Evolutionary conservation across 805 yeast genomes (phyloP).

Genomic region (Peterozyma xylosa): DNA sequence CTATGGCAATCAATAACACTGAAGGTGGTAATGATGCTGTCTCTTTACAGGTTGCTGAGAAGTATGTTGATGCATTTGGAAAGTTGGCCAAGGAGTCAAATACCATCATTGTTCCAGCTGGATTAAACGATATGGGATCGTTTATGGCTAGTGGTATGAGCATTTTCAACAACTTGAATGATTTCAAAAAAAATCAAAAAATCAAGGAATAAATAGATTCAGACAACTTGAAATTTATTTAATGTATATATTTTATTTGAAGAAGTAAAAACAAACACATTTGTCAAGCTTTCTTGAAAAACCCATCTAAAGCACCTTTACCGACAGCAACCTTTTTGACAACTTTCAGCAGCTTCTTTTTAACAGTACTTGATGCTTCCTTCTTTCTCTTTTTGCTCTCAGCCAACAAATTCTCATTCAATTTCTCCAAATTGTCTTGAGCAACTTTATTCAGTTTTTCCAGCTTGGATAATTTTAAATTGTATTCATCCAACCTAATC

Average conservation of each 20-base stretch:
- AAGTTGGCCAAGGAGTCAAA: slow-evolving; percentile 77
- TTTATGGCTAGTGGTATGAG: slow-evolving; percentile 74
- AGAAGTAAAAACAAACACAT: too few relatives aligned
- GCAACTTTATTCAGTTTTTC: slow-evolving; percentile 18
- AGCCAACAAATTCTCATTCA: slow-evolving; percentile 20
- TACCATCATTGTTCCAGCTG: slow-evolving; percentile 71
- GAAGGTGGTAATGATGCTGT: slow-evolving; percentile 75
- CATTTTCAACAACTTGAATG: slow-evolving; percentile 50
- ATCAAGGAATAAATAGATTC: not conserved
- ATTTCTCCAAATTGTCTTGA: slow-evolving; percentile 20
- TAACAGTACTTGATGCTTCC: slow-evolving; percentile 12
- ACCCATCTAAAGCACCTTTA: slow-evolving; percentile 64
- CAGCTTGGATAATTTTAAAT: slow-evolving; percentile 13
- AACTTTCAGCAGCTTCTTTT: slow-evolving; percentile 21
- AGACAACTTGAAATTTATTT: not conserved
- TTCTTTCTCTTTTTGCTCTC: slow-evolving; percentile 15
- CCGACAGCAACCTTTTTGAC: slow-evolving; percentile 41
- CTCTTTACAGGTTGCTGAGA: slow-evolving; percentile 72
- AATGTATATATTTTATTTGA: not conserved
- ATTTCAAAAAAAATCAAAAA: slow-evolving; percentile 9
- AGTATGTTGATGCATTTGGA: slow-evolving; percentile 74
- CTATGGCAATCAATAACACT: slow-evolving; percentile 58
- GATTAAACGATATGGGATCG: slow-evolving; percentile 64
- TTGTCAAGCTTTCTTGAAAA: slow-evolving; percentile 34
- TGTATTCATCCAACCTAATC: slow-evolving; percentile 10